phyloP scores from a whole-genome alignment of 208 protist species.

The Trypanosoma theileri region DNA sequence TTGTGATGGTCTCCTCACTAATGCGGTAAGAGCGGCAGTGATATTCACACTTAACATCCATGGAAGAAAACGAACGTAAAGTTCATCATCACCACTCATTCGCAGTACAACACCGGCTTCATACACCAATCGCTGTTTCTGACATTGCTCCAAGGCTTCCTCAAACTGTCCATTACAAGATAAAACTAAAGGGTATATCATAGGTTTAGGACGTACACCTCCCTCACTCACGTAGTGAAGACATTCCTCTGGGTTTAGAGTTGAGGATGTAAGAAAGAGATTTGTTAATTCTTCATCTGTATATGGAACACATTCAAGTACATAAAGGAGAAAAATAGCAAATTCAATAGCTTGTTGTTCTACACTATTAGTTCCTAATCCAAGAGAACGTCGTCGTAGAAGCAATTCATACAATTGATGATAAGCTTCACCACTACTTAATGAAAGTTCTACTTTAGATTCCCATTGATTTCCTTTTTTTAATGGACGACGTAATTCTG shows the following conservation, averaged over 20 bases:
- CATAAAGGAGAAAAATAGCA: slow-evolving; percentile 38
- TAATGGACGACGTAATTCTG: slow-evolving; percentile 24
- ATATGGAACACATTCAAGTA: slow-evolving; percentile 19
- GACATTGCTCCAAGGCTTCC: slow-evolving; percentile 38
- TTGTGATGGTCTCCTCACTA: neutral
- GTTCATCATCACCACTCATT: slow-evolving; percentile 13
- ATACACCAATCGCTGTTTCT: slow-evolving; percentile 22
- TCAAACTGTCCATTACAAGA: slow-evolving; percentile 10
- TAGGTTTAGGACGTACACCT: slow-evolving; percentile 15
- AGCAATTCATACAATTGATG: slow-evolving; percentile 28
- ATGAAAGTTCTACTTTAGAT: neutral
- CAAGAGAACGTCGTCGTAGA: neutral
- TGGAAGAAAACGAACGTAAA: slow-evolving; percentile 4
- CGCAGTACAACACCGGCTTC: slow-evolving; percentile 27
- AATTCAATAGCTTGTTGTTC: slow-evolving; percentile 25
- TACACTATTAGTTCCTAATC: slow-evolving; percentile 3
- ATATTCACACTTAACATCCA: slow-evolving; percentile 17
- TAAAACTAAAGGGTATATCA: slow-evolving; percentile 18
- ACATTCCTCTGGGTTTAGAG: slow-evolving; percentile 13
- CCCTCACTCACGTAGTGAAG: slow-evolving; percentile 10
- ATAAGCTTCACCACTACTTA: slow-evolving; percentile 26
- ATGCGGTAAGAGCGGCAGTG: neutral
- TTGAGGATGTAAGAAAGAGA: slow-evolving; percentile 15
- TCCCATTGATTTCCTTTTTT: neutral
- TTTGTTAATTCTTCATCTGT: slow-evolving; percentile 10